A percentile compares a stretch with the other conserved stretches of the same genome.
phyloP scores from a whole-genome alignment of 768 basidiomycete species.

The Russula brevipes region DNA sequence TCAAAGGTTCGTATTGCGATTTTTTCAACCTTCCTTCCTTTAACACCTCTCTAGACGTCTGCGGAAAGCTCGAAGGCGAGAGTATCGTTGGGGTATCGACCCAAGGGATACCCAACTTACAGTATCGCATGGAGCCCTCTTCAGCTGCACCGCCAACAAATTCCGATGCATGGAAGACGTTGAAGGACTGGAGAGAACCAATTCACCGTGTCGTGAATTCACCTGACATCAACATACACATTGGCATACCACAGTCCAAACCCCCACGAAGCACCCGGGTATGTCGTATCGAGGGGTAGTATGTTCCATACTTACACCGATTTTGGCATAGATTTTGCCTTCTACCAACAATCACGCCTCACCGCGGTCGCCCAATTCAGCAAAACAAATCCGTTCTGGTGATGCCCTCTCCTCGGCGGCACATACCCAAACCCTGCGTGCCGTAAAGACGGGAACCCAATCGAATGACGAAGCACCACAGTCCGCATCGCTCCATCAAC shows the following conservation, averaged over 20 bases:
- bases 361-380: neutral
- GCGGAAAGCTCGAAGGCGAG: conserved; percentile 16
- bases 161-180: neutral
- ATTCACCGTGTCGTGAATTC: neutral
- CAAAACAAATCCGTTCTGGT: neutral
- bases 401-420: neutral
- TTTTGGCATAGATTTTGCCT: neutral
- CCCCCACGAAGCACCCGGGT: neutral
- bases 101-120: neutral
- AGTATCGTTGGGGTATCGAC: neutral
- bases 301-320: neutral
- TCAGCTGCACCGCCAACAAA: neutral
- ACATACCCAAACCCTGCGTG: neutral
- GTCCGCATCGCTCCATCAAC: neutral
- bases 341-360: neutral
- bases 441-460: neutral
- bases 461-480: neutral
- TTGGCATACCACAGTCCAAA: neutral
- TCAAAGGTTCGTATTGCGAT: conserved; percentile 6
- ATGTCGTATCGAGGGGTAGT: neutral
- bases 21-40: neutral
- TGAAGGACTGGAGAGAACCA: conserved; percentile 10
- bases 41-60: neutral
- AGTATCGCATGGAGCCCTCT: neutral
- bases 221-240: neutral